These are phyloP conservation scores for Mucor ambiguus DNA, from an alignment of 371 early-diverging fungal genomes.

Conservation along the genomic window DNA sequence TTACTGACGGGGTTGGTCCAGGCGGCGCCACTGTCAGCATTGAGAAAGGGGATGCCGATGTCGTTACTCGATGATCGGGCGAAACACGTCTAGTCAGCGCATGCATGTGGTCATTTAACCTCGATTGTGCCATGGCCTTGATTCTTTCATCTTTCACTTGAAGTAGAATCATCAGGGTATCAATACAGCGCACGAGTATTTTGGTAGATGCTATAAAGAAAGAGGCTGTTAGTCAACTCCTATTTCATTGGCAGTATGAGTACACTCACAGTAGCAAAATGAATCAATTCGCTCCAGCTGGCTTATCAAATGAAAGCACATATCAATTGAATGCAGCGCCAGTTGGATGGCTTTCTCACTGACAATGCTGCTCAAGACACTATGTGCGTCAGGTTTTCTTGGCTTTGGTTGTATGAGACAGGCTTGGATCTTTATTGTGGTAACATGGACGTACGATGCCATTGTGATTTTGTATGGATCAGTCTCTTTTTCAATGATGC, in stretches of 20 bases:
- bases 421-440: slow-evolving; percentile 10
- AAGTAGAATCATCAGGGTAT: slow-evolving; percentile 14
- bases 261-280: slow-evolving; percentile 21
- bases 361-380: neutral
- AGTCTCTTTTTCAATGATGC: slow-evolving; percentile 7
- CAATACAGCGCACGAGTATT: slow-evolving; percentile 15
- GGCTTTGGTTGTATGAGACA: slow-evolving; percentile 11
- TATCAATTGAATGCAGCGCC: slow-evolving; percentile 8
- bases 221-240: neutral
- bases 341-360: slow-evolving; percentile 11
- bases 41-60: slow-evolving; percentile 4
- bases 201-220: slow-evolving; percentile 11
- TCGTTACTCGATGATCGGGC: slow-evolving; percentile 16
- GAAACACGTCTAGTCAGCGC: neutral
- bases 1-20: neutral
- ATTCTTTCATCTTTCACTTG: neutral
- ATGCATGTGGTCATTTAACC: slow-evolving; percentile 13
- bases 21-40: neutral
- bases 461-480: slow-evolving; percentile 4
- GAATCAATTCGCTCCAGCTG: neutral
- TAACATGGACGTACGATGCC: slow-evolving; percentile 5
- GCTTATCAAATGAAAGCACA: slow-evolving; percentile 3
- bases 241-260: no score
- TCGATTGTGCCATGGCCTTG: neutral
- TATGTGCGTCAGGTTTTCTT: neutral